Evolutionary conservation across 1,139 yeast genomes (phyloP), one percentile per base, ranked within the genome.

Genomic region (Debaryomyces coudertii): DNA sequence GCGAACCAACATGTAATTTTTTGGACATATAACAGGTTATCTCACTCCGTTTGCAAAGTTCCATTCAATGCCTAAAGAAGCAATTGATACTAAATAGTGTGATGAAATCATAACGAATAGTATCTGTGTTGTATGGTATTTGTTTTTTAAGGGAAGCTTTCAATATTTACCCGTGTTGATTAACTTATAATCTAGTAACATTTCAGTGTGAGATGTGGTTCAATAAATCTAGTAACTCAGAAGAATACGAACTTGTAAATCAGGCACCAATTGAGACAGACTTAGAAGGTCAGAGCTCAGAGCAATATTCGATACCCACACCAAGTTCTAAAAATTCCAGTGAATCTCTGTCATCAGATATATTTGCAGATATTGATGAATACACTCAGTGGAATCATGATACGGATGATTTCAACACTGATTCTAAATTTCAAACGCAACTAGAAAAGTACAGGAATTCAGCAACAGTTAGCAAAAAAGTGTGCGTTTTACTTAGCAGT

Each of bases 361-460:
- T 71, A 9, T 71, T 73, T 49, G 66, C 67, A 7, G 64, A 62
- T 27, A 59, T 69, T 30, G 61, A 63, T 23, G 57, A 51, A 8
- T 61, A 49, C 48, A 47, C 59, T 16, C 27, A 18, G 31, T 35
- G 25, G 22, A 25, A 39, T 25, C 41, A 47, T 5, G 50, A 38
- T 7, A n/a, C 29, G 18, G 58, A 64, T 9, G 63, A 61, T 42
- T 71, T 71, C 55, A 53, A 61, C 40, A 52, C 56, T 25, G 62
- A 57, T 46, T 57, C 64, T 1, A 36, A 42, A 5, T 70, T 67
- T 49, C 73, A 68, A 36, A 42, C 55, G 4, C 60, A 60, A 2
- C 47, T 61, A 2, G 48, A 44, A 25, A 46, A 49, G n/a, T 68
- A 66, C 50, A 54, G 53, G 16, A 55, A 58, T 8, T 36, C 53